Conservation (phyloP, 805 yeast species). For the Metschnikowia bowlesiae region DNA sequence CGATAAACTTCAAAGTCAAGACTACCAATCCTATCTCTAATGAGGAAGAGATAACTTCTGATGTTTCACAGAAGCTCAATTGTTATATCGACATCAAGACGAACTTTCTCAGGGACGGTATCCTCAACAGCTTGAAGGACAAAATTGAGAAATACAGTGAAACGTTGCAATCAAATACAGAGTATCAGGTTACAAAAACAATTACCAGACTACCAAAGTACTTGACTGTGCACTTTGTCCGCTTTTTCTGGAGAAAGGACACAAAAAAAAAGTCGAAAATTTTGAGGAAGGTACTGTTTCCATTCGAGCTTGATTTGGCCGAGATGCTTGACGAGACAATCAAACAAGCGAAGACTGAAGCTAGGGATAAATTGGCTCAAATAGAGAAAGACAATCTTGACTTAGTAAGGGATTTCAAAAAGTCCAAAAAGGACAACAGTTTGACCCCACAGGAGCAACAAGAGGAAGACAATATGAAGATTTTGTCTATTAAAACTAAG, state of each 20-base stretch:
- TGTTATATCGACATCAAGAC: conserved; percentile 87
- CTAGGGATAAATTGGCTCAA: conserved; percentile 72
- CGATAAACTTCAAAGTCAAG: conserved; percentile 57
- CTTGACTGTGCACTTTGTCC: conserved; percentile 84
- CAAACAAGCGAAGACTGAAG: conserved; percentile 57
- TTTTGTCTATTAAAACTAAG: conserved; percentile 44
- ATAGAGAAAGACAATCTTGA: conserved; percentile 73
- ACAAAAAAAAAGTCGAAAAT: conserved; percentile 89
- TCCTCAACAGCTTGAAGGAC: conserved; percentile 69
- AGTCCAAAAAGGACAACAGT: conserved; percentile 41
- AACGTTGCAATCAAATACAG: conserved; percentile 64
- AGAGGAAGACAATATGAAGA: conserved; percentile 50
- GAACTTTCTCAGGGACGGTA: conserved; percentile 84
- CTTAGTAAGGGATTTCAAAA: conserved; percentile 66
- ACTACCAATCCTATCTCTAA: conserved; percentile 56
- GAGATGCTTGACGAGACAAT: conserved; percentile 82
- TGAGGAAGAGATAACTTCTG: conserved; percentile 26
- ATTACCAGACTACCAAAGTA: conserved; percentile 81
- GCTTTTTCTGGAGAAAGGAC: conserved; percentile 95
- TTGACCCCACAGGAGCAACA: conserved; percentile 52
- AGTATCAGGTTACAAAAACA: conserved; percentile 54
- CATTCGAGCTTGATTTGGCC: conserved; percentile 83
- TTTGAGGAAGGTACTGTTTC: conserved; percentile 89
- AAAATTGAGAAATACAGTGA: conserved; percentile 72
- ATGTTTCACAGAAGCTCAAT: conserved; percentile 67